These are phyloP conservation scores for Corylus avellana DNA, from an alignment of 306 rosid genomes.

Conservation along the genomic window DNA sequence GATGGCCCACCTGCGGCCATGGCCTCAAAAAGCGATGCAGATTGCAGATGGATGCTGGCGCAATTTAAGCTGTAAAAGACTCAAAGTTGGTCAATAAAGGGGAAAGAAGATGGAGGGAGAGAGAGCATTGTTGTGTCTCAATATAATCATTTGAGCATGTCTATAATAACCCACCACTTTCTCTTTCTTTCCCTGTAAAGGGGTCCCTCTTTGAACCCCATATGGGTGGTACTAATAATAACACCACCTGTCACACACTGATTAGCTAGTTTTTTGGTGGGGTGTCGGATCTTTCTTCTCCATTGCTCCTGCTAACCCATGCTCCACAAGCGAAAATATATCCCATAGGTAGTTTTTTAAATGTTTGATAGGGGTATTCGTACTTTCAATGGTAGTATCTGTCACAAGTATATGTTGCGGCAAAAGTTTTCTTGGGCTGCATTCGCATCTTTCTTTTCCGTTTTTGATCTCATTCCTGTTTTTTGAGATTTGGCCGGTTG, in stretches of 20 bases:
- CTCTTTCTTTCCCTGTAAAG: slow-evolving; percentile 31
- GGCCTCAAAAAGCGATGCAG: slow-evolving; percentile 1
- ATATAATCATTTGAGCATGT: slow-evolving; percentile 33
- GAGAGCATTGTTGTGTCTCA: neutral
- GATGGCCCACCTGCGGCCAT: slow-evolving; percentile 23
- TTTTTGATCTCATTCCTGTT: too few relatives aligned
- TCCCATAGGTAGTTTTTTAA: too few relatives aligned
- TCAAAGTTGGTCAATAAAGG: slow-evolving; percentile 36
- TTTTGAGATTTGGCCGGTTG: too few relatives aligned
- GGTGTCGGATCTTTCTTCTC: too few relatives aligned
- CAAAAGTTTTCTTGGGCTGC: too few relatives aligned
- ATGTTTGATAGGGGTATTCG: too few relatives aligned
- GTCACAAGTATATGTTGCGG: too few relatives aligned
- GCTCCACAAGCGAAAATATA: too few relatives aligned
- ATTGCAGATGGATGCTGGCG: slow-evolving; percentile 19
- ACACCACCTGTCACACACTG: slow-evolving; percentile 34
- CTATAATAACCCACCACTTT: slow-evolving; percentile 12
- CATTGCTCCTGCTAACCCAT: too few relatives aligned
- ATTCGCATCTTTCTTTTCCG: too few relatives aligned
- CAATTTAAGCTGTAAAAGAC: slow-evolving; percentile 30
- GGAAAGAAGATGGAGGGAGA: neutral
- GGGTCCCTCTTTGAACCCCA: slow-evolving; percentile 53
- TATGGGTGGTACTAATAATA: slow-evolving; percentile 41
- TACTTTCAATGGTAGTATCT: too few relatives aligned
- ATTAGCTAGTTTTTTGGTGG: neutral